Evolutionary conservation across 192 early-diverging fungal species (phyloP).

Genomic region (Coemansia sp.): DNA sequence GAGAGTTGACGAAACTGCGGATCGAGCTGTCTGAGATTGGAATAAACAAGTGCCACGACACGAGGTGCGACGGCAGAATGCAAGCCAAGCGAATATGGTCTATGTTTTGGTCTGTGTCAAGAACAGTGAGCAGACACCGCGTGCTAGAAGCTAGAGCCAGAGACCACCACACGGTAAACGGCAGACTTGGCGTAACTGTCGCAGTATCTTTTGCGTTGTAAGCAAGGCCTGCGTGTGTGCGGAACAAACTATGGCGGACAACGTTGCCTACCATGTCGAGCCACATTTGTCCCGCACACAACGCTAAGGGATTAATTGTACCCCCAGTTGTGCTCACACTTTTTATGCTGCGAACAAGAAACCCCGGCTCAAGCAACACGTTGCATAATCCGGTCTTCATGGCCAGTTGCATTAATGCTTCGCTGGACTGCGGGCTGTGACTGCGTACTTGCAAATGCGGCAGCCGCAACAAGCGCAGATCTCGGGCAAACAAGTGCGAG

Average conservation of each 20-base stretch:
- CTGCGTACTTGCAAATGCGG: slow-evolving; percentile 31
- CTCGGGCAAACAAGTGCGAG: slow-evolving; percentile 7
- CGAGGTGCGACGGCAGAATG: slow-evolving; percentile 25
- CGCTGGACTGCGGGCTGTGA: slow-evolving; percentile 32
- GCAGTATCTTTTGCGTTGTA: neutral
- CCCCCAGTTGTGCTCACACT: slow-evolving; percentile 3
- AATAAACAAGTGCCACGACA: slow-evolving; percentile 31
- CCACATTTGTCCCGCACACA: slow-evolving; percentile 35
- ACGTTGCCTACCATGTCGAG: slow-evolving; percentile 33
- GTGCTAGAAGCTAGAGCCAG: slow-evolving; percentile 24
- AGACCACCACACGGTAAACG: slow-evolving; percentile 28
- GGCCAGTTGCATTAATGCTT: slow-evolving; percentile 28
- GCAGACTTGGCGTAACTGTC: neutral
- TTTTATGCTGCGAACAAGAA: slow-evolving; percentile 3
- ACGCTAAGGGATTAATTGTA: slow-evolving; percentile 1
- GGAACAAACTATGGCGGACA: slow-evolving; percentile 35
- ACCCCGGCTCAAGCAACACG: slow-evolving; percentile 24
- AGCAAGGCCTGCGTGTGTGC: slow-evolving; percentile 10
- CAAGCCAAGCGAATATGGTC: slow-evolving; percentile 11
- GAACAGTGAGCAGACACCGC: slow-evolving; percentile 10
- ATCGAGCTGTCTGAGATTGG: slow-evolving; percentile 6
- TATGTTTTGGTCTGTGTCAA: neutral
- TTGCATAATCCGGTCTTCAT: slow-evolving; percentile 17
- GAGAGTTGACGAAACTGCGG: neutral
- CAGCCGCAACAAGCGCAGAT: slow-evolving; percentile 12